Evolutionary conservation across 495 filamentous ascomycete species (phyloP), one percentile per base, ranked within the genome.

Genomic region (Pseudevernia furfuracea): DNA sequence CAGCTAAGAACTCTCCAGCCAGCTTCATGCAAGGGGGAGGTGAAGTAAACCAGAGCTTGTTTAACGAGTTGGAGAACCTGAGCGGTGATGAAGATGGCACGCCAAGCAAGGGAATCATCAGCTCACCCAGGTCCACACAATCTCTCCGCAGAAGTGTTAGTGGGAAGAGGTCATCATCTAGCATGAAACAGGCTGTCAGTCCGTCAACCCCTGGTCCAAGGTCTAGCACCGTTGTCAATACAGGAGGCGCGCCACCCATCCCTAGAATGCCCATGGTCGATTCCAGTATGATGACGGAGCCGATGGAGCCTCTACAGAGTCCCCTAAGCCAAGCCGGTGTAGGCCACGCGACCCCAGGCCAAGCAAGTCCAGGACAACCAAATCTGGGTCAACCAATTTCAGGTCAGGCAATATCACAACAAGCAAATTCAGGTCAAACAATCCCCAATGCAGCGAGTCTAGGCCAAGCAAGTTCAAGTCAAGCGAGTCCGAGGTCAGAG

Each of bases 251-350:
- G 28, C 70, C 70, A n/a, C 70, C 69, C 0, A 73, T 74, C 53
- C 78, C 78, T 52, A 76, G 76, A 61, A 62, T 76, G 44, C 34
- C 66, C 44, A 94, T 92, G 88, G 82, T 93, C 36, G 91, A 96
- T 74, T 84, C 81, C 62, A 87, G 86, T 56, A 86, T 89, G 71
- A 96, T 96, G 91, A 98, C 94, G 4, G 94, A 96, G 28, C 83
- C 88, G 23, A 87, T 77, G 79, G 61, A 69, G 34, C 52, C 44
- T 46, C 63, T 49, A 21, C 60, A 41, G 23, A 71, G 72, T 52
- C 72, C 69, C 10, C 61, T 48, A 11, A 43, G 62, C 5, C 52
- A 46, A 34, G 25, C 39, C 34, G 34, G 30, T 34, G 30, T 15
- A 57, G 43, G 49, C 79, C 23, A 49, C 46, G 15, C 23, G 7